phyloP scores from a whole-genome alignment of 768 basidiomycete species.

The Trametes cubensis region DNA sequence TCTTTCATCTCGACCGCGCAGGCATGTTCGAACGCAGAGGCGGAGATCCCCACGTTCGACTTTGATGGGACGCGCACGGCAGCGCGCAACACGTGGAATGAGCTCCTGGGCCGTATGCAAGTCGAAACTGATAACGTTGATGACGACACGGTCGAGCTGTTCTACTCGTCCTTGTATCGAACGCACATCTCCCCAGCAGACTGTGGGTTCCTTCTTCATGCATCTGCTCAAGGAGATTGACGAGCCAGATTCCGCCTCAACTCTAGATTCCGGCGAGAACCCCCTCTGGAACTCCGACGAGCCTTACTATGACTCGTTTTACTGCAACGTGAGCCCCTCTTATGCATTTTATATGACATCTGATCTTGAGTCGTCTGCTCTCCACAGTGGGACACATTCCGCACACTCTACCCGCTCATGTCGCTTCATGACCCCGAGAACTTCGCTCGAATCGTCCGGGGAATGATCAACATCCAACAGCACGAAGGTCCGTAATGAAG shows the following conservation, averaged over 20 bases:
- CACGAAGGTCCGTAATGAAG: slow-evolving; percentile 50
- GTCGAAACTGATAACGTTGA: slow-evolving; percentile 53
- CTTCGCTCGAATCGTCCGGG: slow-evolving; percentile 61
- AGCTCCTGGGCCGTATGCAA: slow-evolving; percentile 55
- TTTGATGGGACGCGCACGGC: slow-evolving; percentile 51
- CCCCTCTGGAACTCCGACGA: slow-evolving; percentile 62
- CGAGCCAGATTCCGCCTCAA: not conserved
- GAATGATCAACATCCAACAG: slow-evolving; percentile 68
- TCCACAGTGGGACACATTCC: slow-evolving; percentile 64
- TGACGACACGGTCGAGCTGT: slow-evolving; percentile 51
- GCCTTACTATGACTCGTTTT: slow-evolving; percentile 68
- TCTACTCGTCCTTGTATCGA: slow-evolving; percentile 68
- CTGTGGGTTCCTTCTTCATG: too few relatives aligned
- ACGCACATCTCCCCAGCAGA: slow-evolving; percentile 67
- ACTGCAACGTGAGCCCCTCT: slow-evolving; percentile 61
- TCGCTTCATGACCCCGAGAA: slow-evolving; percentile 63
- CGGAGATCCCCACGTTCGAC: slow-evolving; percentile 61
- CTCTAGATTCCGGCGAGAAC: slow-evolving; percentile 62
- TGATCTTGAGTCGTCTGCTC: too few relatives aligned
- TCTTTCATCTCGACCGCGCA: slow-evolving; percentile 63
- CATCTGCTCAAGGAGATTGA: too few relatives aligned
- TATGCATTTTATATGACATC: too few relatives aligned
- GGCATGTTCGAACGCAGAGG: slow-evolving; percentile 62
- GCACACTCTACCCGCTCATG: slow-evolving; percentile 64
- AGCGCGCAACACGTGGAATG: slow-evolving; percentile 56